Evolutionary conservation across 495 filamentous ascomycete genomes (phyloP).

Genomic region (Friedmanniomyces simplex): DNA sequence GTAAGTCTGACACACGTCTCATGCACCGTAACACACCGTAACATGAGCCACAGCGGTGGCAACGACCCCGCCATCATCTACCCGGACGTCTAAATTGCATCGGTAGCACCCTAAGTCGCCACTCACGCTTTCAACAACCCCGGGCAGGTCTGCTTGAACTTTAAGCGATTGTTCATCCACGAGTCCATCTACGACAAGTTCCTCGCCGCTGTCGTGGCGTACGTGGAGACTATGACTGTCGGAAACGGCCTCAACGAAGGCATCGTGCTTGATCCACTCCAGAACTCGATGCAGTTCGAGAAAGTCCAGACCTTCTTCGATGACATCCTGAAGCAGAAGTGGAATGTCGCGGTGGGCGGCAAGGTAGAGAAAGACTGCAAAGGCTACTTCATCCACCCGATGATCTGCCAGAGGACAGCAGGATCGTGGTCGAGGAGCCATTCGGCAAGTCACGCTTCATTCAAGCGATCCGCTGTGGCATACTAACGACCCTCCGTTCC

Average conservation of each 20-base stretch:
- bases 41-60: conserved; percentile 34
- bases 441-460: conserved; percentile 10
- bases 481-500: background rate
- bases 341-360: too few relatives aligned
- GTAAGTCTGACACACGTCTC: background rate
- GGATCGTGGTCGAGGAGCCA: conserved; percentile 23
- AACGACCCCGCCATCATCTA: conserved; percentile 55
- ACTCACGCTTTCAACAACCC: conserved; percentile 47
- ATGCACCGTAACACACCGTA: background rate
- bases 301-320: too few relatives aligned
- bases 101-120: conserved; percentile 40
- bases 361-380: too few relatives aligned
- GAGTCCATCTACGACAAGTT: conserved; percentile 51
- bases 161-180: conserved; percentile 56
- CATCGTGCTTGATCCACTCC: conserved; percentile 45
- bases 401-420: conserved; percentile 20
- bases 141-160: conserved; percentile 46
- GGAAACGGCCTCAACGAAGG: conserved; percentile 36
- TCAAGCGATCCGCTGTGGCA: background rate
- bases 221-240: conserved; percentile 39
- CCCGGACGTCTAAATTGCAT: conserved; percentile 48
- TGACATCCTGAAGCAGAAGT: too few relatives aligned
- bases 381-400: too few relatives aligned
- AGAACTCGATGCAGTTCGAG: conserved; percentile 44
- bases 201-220: conserved; percentile 39